Evolutionary conservation across 306 rosid species (phyloP), one percentile per base, ranked within the genome.

Genomic region (Lathyrus tuberosus): DNA sequence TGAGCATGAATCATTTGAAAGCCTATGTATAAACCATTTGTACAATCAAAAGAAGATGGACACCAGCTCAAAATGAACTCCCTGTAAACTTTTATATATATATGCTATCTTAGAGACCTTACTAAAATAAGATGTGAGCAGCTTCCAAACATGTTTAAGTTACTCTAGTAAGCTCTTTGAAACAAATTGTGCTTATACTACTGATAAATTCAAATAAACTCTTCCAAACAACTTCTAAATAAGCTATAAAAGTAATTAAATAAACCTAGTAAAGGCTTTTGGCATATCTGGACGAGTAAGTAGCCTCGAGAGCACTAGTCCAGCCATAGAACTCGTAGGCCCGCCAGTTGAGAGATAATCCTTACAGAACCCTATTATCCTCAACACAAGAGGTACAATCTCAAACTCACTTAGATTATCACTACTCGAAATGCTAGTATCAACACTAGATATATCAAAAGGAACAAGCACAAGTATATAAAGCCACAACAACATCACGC

Each of bases 221-320:
- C 15, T 62, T 18, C 5, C 10, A 38, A 62, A 17, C 10, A 10
- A 18, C 5, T 18, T 61, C 31, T 62, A 62, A 62, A 12, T 6
- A 62, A 38, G 10, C 49, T 37, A 62, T 37, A 38, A 62, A 38
- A 38, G 67, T 40, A 62, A 38, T 38, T 17, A 48, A 18, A 18
- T 17, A 40, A 62, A 62, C 96, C 97, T 94, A 52, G 65, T 73
- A 78, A 88, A 88, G 73, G 92, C 97, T 85, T 75, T 90, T 17
- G 97, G 90, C 98, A 94, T 90, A 78, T 94, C 98, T 5, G 96
- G 98, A 49, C 98, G 96, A 30, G 98, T 90, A 64, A 94, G 82
- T 80, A 94, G 96, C 85, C 79, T 87, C 0, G 97, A 86, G 70
- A 94, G 95, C 51, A 94, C 80, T 48, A 94, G 71, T 56, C 95